phyloP scores from a whole-genome alignment of 495 filamentous ascomycete species.

The Rhypophila decipiens region DNA sequence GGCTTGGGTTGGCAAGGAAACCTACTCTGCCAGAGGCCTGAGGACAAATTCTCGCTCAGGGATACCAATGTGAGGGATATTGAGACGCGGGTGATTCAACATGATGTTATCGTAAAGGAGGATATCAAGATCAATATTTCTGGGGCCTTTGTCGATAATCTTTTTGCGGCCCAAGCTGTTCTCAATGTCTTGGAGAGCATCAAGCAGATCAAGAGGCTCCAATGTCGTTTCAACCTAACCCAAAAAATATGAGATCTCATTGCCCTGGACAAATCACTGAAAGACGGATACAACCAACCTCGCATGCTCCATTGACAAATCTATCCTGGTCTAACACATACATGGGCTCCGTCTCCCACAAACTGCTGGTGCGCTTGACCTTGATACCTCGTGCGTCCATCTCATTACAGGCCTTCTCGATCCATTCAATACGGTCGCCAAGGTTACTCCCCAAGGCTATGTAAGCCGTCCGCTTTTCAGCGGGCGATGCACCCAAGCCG shows the following conservation, averaged over 20 bases:
- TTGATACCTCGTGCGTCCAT: slow-evolving; percentile 66
- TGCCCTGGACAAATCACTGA: background rate
- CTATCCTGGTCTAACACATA: slow-evolving; percentile 83
- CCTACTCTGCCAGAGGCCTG: slow-evolving; percentile 79
- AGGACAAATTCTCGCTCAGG: slow-evolving; percentile 91
- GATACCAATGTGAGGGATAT: slow-evolving; percentile 80
- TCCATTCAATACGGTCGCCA: slow-evolving; percentile 75
- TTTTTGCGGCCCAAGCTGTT: slow-evolving; percentile 70
- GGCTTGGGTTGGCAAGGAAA: background rate
- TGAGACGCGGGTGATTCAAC: slow-evolving; percentile 62
- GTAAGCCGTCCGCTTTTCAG: slow-evolving; percentile 47
- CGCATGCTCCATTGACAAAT: slow-evolving; percentile 90
- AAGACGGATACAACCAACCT: slow-evolving; percentile 50
- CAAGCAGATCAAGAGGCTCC: slow-evolving; percentile 65
- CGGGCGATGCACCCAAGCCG: slow-evolving; percentile 1
- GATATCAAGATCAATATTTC: slow-evolving; percentile 92
- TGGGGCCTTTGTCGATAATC: slow-evolving; percentile 84
- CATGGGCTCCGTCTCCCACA: slow-evolving; percentile 96
- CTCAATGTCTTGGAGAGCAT: slow-evolving; percentile 78
- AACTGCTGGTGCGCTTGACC: slow-evolving; percentile 71
- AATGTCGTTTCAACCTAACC: slow-evolving; percentile 76
- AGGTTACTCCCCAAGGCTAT: slow-evolving; percentile 92
- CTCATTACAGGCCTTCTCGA: slow-evolving; percentile 72
- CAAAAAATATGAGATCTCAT: no score
- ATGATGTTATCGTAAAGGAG: slow-evolving; percentile 71